These are phyloP conservation scores for Trichosporon sp. DNA, from an alignment of 1,284 basidiomycete species.

Conservation along the genomic window DNA sequence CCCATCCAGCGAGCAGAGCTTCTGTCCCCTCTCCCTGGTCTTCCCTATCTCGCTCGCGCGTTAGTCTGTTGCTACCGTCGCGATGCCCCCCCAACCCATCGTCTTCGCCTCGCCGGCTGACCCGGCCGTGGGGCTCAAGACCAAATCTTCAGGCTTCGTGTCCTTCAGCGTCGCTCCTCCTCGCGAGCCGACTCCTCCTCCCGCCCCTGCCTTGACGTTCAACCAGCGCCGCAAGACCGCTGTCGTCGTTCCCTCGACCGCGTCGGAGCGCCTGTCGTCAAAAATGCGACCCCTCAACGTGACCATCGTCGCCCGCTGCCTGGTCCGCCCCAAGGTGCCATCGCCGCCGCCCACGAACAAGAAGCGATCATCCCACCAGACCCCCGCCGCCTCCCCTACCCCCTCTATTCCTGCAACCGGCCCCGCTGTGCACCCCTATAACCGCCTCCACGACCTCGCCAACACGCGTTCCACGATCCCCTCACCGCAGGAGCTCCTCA, in stretches of 20 bases:
- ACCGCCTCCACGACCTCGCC: constrained; percentile 39
- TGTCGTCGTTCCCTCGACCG: constrained; percentile 20
- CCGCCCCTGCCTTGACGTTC: constrained; percentile 22
- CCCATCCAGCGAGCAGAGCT: constrained; percentile 12
- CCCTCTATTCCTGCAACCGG: constrained; percentile 19
- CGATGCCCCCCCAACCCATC: constrained; percentile 19
- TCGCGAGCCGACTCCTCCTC: constrained; percentile 29
- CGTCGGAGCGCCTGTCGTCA: constrained; percentile 25
- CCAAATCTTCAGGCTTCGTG: constrained; percentile 18
- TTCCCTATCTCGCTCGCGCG: background rate
- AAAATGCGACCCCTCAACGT: constrained; percentile 39
- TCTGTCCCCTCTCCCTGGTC: background rate
- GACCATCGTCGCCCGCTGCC: constrained; percentile 43
- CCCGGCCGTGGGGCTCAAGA: background rate
- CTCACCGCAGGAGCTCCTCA: constrained; percentile 39
- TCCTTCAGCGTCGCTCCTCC: constrained; percentile 16
- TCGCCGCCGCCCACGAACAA: constrained; percentile 21
- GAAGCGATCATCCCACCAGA: constrained; percentile 30
- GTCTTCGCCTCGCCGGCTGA: background rate
- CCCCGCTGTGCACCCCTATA: constrained; percentile 40
- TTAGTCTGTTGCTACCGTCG: background rate
- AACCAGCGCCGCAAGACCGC: constrained; percentile 29
- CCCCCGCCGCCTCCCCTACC: constrained; percentile 30
- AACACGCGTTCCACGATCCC: constrained; percentile 42
- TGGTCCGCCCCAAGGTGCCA: constrained; percentile 30